Evolutionary conservation across 768 basidiomycete genomes (phyloP).

Genomic region (Podaxis sp.): DNA sequence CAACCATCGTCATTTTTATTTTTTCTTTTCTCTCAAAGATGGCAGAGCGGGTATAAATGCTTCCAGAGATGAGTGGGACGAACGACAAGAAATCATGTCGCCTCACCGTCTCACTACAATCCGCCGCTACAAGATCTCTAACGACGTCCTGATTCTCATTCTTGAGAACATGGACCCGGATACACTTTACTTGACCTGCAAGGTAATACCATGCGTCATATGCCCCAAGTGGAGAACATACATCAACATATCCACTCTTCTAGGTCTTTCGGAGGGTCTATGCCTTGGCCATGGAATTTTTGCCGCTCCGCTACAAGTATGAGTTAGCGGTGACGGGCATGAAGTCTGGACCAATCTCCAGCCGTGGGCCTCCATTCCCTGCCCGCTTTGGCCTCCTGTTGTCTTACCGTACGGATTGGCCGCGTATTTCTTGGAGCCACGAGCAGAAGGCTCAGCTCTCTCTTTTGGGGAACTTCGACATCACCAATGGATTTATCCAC

Average conservation of each 20-base stretch:
- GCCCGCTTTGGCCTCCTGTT: conserved; percentile 44
- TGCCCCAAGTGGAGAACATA: background rate
- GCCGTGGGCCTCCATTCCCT: conserved; percentile 34
- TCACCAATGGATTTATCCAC: conserved; percentile 47
- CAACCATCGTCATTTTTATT: conserved; percentile 43
- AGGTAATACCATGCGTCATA: conserved; percentile 28
- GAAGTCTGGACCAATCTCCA: conserved; percentile 46
- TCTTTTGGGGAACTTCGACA: conserved; percentile 30
- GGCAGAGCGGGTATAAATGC: conserved; percentile 44
- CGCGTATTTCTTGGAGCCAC: conserved; percentile 43
- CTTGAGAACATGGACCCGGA: conserved; percentile 48
- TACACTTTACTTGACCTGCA: conserved; percentile 45
- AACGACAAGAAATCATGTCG: conserved; percentile 36
- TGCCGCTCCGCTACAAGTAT: conserved; percentile 47
- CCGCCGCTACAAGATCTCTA: conserved; percentile 47
- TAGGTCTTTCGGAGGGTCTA: conserved; percentile 48
- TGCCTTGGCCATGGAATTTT: conserved; percentile 43
- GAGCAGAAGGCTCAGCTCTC: conserved; percentile 41
- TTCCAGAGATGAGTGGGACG: conserved; percentile 26
- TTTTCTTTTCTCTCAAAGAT: conserved; percentile 42
- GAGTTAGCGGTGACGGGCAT: conserved; percentile 49
- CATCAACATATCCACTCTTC: conserved; percentile 2
- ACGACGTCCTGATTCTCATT: conserved; percentile 50
- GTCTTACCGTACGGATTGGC: conserved; percentile 49
- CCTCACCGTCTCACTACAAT: conserved; percentile 42